A percentile compares a stretch with the other conserved stretches of the same genome.
These are phyloP conservation scores for Metschnikowia colocasiae DNA, from an alignment of 805 yeast genomes.

Conservation along the genomic window DNA sequence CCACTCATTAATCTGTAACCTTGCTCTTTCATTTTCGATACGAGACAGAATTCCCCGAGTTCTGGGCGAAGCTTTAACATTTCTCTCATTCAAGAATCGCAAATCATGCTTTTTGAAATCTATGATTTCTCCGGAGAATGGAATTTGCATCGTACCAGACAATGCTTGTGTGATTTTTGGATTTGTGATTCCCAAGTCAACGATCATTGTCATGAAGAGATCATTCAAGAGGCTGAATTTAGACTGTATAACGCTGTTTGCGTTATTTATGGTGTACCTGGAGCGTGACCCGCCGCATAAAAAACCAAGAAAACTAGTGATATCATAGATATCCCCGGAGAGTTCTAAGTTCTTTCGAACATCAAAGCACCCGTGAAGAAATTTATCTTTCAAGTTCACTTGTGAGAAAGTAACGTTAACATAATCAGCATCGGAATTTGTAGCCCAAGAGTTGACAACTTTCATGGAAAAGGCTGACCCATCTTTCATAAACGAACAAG, in stretches of 20 bases:
- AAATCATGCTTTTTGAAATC: conserved; percentile 38
- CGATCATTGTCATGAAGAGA: conserved; percentile 6
- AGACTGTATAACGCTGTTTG: conserved; percentile 7
- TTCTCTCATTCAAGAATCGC: conserved; percentile 20
- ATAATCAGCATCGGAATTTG: neutral
- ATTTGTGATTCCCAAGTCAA: conserved; percentile 3
- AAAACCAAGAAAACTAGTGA: conserved; percentile 6
- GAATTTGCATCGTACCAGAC: conserved; percentile 4
- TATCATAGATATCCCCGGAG: conserved; percentile 2
- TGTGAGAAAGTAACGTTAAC: conserved; percentile 9
- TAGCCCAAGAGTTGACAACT: neutral
- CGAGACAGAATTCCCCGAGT: conserved; percentile 3
- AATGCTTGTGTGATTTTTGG: neutral
- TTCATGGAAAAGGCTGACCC: conserved; percentile 11
- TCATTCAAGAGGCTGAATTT: conserved; percentile 7
- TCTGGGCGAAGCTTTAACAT: neutral
- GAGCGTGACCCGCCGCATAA: conserved; percentile 11
- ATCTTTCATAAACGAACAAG: conserved; percentile 12
- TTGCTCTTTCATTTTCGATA: conserved; percentile 8
- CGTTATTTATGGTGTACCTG: conserved; percentile 1
- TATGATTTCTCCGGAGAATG: conserved; percentile 28
- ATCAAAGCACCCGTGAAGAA: conserved; percentile 10
- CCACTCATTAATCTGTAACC: conserved; percentile 36
- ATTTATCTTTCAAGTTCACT: conserved; percentile 8
- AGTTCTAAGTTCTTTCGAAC: neutral